These are phyloP conservation scores for Glebionis coronaria DNA, from an alignment of 129 eudicot species.

Conservation along the genomic window DNA sequence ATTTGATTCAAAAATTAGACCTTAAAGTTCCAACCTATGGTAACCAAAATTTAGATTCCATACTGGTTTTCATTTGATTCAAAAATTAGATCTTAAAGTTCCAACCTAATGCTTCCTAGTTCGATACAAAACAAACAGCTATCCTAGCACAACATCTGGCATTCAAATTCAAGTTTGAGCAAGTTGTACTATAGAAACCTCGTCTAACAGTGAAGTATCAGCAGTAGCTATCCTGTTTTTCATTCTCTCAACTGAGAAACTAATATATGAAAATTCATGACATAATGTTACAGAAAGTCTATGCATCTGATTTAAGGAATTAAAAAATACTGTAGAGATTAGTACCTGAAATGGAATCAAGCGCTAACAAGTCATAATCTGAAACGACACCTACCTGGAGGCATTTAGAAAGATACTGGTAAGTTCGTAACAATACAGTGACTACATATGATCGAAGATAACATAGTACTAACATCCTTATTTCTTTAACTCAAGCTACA, in stretches of 20 bases:
- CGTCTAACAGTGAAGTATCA: too few relatives aligned
- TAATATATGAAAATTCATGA: slow-evolving; percentile 5
- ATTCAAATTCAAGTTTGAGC: too few relatives aligned
- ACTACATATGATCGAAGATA: slow-evolving; percentile 4
- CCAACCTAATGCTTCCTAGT: too few relatives aligned
- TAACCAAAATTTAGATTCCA: too few relatives aligned
- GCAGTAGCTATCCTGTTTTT: too few relatives aligned
- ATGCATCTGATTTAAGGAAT: not conserved
- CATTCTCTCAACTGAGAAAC: slow-evolving; percentile 3
- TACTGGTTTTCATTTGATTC: too few relatives aligned
- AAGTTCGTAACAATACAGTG: not conserved
- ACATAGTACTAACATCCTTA: slow-evolving; percentile 6
- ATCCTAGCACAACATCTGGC: too few relatives aligned
- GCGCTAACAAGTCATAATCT: slow-evolving; percentile 92
- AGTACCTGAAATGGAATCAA: slow-evolving; percentile 85
- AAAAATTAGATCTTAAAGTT: too few relatives aligned
- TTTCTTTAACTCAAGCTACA: slow-evolving; percentile 14
- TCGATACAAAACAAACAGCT: too few relatives aligned
- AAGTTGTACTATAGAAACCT: too few relatives aligned
- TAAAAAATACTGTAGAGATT: slow-evolving; percentile 12
- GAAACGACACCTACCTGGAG: slow-evolving; percentile 96
- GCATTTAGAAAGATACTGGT: slow-evolving; percentile 2
- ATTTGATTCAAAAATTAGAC: too few relatives aligned
- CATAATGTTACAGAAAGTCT: not conserved
- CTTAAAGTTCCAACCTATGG: too few relatives aligned